Percentiles rank a stretch among this genome's conserved stretches.
phyloP scores from a whole-genome alignment of 2,329 filamentous ascomycete species.

The Teratosphaeria nubilosa region DNA sequence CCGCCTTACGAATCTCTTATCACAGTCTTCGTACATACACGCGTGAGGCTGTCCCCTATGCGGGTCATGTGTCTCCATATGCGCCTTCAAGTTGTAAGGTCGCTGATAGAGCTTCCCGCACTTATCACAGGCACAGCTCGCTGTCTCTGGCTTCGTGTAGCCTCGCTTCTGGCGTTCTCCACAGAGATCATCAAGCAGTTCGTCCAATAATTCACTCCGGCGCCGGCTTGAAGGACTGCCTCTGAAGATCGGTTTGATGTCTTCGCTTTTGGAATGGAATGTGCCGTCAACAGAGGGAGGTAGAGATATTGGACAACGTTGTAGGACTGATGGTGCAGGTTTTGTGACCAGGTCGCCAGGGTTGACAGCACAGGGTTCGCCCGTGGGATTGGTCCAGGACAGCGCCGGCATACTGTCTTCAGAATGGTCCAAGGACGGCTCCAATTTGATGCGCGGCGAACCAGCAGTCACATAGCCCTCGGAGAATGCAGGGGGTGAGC shows the following conservation, averaged over 20 bases:
- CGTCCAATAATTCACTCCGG: background rate
- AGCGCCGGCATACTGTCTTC: background rate
- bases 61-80: constrained; percentile 75
- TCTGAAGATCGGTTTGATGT: background rate
- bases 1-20: constrained; percentile 68
- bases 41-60: constrained; percentile 59
- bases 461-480: constrained; percentile 8
- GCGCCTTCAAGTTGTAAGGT: constrained; percentile 78
- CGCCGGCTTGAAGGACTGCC: background rate
- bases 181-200: background rate
- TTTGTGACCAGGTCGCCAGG: background rate
- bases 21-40: constrained; percentile 56
- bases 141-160: constrained; percentile 49
- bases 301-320: background rate
- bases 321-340: background rate
- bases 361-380: background rate
- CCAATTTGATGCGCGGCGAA: constrained; percentile 15
- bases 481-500: constrained; percentile 17
- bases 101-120: constrained; percentile 74
- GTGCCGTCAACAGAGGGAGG: background rate
- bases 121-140: constrained; percentile 60
- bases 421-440: constrained; percentile 7
- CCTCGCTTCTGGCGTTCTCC: constrained; percentile 16
- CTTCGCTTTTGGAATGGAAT: background rate
- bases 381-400: background rate